Base-by-base conservation (phyloP, 192 early-diverging fungal genomes). In the Mortierella hygrophila region DNA sequence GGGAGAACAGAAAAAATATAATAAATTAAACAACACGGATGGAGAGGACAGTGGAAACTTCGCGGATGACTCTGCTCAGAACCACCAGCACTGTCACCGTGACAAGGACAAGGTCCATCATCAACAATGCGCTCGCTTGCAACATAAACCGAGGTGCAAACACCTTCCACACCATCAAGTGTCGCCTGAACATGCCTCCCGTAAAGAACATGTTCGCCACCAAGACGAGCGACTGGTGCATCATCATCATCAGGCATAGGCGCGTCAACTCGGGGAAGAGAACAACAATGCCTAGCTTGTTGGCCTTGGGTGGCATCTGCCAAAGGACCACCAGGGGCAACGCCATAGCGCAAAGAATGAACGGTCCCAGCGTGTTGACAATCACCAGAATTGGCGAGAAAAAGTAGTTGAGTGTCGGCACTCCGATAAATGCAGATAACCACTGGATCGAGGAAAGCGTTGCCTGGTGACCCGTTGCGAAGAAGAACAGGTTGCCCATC, bases 81-180 rank as follows among this genome's bases (percentile, higher is more conserved):
- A 85, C 35, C 55, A 76, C 20, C 5, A 77, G 40, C 47, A 89
- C 75, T n/a, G 78, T 78, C 8, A 86, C 57, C 40, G 63, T 41
- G 18, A 82, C 80, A 72, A 87, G 40, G 8, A 83, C 72, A 32
- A 83, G 41, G 70, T 89, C 88, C 69, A 81, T 82, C 9, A 55
- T 72, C 70, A 89, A n/a, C 65, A 89, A 68, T n/a, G 69, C 72
- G 6, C 76, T 77, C 57, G 83, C 88, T 26, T 79, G 83, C 35
- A 96, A 84, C 88, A 99, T 92, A 77, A 96, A 97, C 78, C 97
- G 91, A 2, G 98, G 97, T 15, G 96, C 97, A 95, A 97, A 99
- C 13, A 98, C 92, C 76, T 96, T 97, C 98, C 97, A 99, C n/a
- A 97, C 96, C 98, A 98, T 98, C 77, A 98, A 90, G 87, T 99